Conservation (phyloP, 495 filamentous ascomycete genomes). For the Daldinia loculata region DNA sequence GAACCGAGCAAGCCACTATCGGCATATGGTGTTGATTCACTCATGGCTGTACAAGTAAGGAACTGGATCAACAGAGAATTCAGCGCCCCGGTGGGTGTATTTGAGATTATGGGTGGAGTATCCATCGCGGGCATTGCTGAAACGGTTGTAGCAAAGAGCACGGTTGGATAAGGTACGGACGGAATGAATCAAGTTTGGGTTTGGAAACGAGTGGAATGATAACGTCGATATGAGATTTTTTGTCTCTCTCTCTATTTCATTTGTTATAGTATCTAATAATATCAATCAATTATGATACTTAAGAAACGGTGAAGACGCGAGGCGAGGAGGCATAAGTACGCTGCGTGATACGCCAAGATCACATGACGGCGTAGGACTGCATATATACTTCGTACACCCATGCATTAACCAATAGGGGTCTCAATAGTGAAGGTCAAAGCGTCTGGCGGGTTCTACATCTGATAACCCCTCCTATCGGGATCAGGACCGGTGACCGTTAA, state of each 20-base stretch:
- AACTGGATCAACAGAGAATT: conserved; percentile 61
- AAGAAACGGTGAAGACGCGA: background rate
- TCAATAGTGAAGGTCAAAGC: background rate
- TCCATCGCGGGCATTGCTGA: conserved; percentile 26
- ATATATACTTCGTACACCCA: background rate
- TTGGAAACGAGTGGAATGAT: background rate
- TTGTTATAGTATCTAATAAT: background rate
- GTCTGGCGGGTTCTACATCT: background rate
- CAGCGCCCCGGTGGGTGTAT: conserved; percentile 50
- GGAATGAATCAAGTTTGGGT: background rate
- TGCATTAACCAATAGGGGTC: background rate
- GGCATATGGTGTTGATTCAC: conserved; percentile 61
- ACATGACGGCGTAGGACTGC: background rate
- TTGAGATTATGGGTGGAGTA: conserved; percentile 56
- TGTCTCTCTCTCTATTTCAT: background rate
- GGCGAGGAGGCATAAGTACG: background rate
- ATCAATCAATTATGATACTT: too few species aligned
- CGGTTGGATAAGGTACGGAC: background rate
- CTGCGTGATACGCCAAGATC: background rate
- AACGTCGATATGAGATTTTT: background rate
- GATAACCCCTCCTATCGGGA: background rate
- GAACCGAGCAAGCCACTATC: conserved; percentile 47
- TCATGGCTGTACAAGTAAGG: conserved; percentile 66
- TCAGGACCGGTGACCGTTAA: background rate
- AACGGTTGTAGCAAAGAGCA: conserved; percentile 6